A percentile compares a stretch with the other conserved stretches of the same genome.
Evolutionary conservation across 495 filamentous ascomycete species (phyloP).

Genomic region (Oidiodendron maius): DNA sequence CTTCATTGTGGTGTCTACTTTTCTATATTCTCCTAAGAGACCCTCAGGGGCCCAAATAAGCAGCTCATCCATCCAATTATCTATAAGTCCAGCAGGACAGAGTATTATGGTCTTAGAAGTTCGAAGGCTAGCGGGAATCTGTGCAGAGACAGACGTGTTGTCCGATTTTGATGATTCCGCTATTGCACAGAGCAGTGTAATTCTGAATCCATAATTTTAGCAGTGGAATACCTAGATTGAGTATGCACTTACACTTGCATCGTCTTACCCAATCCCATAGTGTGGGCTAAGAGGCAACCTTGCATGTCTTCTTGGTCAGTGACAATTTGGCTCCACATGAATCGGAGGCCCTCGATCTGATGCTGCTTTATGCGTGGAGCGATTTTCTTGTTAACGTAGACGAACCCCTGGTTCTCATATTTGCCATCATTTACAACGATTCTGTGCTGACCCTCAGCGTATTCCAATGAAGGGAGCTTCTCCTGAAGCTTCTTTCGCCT

Average conservation of each 20-base stretch:
- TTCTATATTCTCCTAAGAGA: constrained; percentile 46
- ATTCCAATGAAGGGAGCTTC: constrained; percentile 29
- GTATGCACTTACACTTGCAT: constrained; percentile 55
- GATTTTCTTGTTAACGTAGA: constrained; percentile 44
- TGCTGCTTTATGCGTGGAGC: constrained; percentile 46
- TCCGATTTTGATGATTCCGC: constrained; percentile 54
- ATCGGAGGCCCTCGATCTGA: constrained; percentile 66
- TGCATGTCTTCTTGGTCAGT: constrained; percentile 31
- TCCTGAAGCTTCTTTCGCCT: constrained; percentile 43
- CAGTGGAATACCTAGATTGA: neutral
- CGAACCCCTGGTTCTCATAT: constrained; percentile 44
- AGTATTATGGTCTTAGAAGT: constrained; percentile 63
- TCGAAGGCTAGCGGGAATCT: constrained; percentile 61
- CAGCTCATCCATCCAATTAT: constrained; percentile 83
- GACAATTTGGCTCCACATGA: constrained; percentile 81
- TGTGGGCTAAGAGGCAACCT: constrained; percentile 84
- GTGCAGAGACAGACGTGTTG: constrained; percentile 46
- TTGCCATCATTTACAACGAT: constrained; percentile 72
- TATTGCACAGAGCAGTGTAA: constrained; percentile 73
- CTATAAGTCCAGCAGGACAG: constrained; percentile 67
- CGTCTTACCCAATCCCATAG: constrained; percentile 92
- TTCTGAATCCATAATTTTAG: constrained; percentile 22
- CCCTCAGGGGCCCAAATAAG: constrained; percentile 54
- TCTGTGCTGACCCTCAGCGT: constrained; percentile 28
- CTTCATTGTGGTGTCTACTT: constrained; percentile 31